Evolutionary conservation across 306 rosid genomes (phyloP).

Genomic region (Macrotyloma uniflorum): DNA sequence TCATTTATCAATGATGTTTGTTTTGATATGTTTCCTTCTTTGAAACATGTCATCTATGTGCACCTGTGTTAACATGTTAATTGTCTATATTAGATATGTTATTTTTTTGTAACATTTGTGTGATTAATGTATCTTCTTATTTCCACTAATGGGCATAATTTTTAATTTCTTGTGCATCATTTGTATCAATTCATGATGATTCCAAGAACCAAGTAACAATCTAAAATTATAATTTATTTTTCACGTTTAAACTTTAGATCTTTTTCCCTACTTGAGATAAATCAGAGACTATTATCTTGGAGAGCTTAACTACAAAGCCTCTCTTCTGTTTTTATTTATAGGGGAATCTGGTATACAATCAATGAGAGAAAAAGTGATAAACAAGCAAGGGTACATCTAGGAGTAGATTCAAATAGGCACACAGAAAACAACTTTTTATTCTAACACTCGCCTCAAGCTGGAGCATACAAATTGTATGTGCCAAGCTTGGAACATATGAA

Average conservation of each 20-base stretch:
- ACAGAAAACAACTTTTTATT: too few species aligned
- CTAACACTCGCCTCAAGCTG: too few species aligned
- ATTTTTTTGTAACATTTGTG: not conserved
- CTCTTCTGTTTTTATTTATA: too few species aligned
- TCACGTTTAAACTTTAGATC: not conserved
- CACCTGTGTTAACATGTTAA: not conserved
- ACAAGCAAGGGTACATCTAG: too few species aligned
- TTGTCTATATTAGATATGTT: not conserved
- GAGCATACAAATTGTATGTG: too few species aligned
- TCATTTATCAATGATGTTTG: constrained; percentile 4
- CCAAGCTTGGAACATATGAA: too few species aligned
- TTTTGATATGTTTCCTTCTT: constrained; percentile 13
- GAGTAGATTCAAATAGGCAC: too few species aligned
- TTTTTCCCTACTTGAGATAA: too few species aligned
- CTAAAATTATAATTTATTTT: not conserved
- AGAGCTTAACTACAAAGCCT: too few species aligned
- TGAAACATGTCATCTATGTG: constrained; percentile 8
- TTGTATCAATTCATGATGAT: not conserved
- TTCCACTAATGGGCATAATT: not conserved
- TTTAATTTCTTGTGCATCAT: constrained; percentile 1
- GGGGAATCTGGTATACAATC: too few species aligned
- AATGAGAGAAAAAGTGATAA: too few species aligned
- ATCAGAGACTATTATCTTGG: too few species aligned
- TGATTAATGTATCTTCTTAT: not conserved
- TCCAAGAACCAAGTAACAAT: not conserved